A percentile compares a stretch with the other conserved stretches of the same genome.
These are phyloP conservation scores for Austropuccinia psidii DNA, from an alignment of 1,284 basidiomycete species.

Conservation along the genomic window DNA sequence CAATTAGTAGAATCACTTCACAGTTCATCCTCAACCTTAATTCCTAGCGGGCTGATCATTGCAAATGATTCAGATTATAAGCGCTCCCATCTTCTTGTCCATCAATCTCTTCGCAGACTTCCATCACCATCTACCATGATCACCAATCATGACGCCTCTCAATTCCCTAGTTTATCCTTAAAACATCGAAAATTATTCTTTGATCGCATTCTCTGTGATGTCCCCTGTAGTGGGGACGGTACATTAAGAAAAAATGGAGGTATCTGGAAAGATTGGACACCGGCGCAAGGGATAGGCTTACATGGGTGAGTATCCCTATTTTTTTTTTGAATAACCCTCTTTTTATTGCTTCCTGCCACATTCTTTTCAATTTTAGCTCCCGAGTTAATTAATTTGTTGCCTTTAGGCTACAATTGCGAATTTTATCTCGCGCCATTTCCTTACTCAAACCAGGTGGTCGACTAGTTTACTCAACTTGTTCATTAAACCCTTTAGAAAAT, in stretches of 20 bases:
- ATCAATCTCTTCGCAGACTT: constrained; percentile 80
- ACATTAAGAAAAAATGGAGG: constrained; percentile 89
- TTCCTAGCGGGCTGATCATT: constrained; percentile 67
- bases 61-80: constrained; percentile 90
- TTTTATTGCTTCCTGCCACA: background rate
- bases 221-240: constrained; percentile 95
- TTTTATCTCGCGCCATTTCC: constrained; percentile 82
- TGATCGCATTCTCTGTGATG: constrained; percentile 91
- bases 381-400: constrained; percentile 16
- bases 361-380: background rate
- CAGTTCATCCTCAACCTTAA: constrained; percentile 48
- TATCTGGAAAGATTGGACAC: constrained; percentile 90
- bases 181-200: constrained; percentile 59
- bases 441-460: constrained; percentile 77
- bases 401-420: constrained; percentile 75
- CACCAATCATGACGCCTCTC: constrained; percentile 90
- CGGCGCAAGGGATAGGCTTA: constrained; percentile 79
- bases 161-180: constrained; percentile 67
- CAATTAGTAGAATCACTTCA: constrained; percentile 86
- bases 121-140: constrained; percentile 89
- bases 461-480: constrained; percentile 97
- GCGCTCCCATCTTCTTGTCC: constrained; percentile 91
- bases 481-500: constrained; percentile 93
- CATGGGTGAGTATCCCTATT: constrained; percentile 59
- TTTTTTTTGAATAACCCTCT: background rate